Conservation (phyloP, 2,329 filamentous ascomycete genomes). For the Aspergillus viridinutans region DNA sequence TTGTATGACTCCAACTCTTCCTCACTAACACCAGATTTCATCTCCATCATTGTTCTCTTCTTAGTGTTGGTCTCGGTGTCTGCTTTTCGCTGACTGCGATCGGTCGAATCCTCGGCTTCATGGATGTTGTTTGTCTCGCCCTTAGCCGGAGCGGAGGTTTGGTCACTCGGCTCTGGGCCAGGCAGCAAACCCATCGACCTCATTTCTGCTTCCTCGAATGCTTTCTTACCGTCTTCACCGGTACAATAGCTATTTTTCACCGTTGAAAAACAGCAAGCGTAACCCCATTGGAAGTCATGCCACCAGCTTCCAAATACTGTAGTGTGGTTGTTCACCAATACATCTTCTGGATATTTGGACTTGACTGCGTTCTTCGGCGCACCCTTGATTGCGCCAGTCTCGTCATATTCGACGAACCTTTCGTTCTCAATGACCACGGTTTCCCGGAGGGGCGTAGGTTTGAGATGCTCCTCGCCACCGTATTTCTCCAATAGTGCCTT, state of each 20-base stretch:
- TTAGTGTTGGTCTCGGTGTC: conserved; percentile 42
- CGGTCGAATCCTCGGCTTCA: conserved; percentile 25
- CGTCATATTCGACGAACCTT: conserved; percentile 89
- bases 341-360: conserved; percentile 88
- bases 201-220: conserved; percentile 71
- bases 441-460: conserved; percentile 60
- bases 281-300: conserved; percentile 92
- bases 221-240: conserved; percentile 77
- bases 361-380: conserved; percentile 69
- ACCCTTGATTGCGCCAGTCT: conserved; percentile 85
- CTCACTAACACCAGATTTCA: conserved; percentile 73
- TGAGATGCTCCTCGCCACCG: conserved; percentile 62
- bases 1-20: conserved; percentile 84
- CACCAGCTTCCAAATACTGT: conserved; percentile 98
- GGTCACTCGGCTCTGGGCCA: conserved; percentile 14
- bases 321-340: conserved; percentile 84
- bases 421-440: conserved; percentile 75
- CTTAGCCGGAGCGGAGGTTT: conserved; percentile 1
- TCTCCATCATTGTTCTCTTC: conserved; percentile 74
- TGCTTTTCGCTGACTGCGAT: conserved; percentile 24
- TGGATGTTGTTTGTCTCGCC: conserved; percentile 18
- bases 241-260: conserved; percentile 98
- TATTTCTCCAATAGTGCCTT: conserved; percentile 77
- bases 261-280: conserved; percentile 87
- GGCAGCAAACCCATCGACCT: conserved; percentile 45